These are phyloP conservation scores for Colletotrichum sidae DNA, from an alignment of 2,329 filamentous ascomycete species.

Conservation along the genomic window DNA sequence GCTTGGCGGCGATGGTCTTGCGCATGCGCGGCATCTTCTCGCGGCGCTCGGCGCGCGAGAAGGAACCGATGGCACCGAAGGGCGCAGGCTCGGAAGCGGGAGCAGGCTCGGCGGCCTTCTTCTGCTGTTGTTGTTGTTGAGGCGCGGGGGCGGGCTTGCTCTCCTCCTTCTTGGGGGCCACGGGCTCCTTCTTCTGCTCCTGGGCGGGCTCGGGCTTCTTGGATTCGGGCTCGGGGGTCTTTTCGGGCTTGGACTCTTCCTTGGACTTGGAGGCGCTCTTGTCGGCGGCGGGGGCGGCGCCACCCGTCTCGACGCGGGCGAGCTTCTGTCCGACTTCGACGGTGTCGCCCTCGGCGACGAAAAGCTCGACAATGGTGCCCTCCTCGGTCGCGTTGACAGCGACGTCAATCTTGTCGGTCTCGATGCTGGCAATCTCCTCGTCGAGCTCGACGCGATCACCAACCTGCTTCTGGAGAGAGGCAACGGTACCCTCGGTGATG, in stretches of 20 bases:
- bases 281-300: constrained; percentile 31
- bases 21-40: constrained; percentile 72
- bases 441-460: constrained; percentile 46
- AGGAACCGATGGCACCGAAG: constrained; percentile 23
- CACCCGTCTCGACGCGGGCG: constrained; percentile 44
- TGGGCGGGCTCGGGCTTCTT: constrained; percentile 21
- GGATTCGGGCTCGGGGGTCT: constrained; percentile 21
- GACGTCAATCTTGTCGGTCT: constrained; percentile 49
- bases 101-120: constrained; percentile 21
- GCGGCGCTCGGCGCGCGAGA: constrained; percentile 32
- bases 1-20: constrained; percentile 77
- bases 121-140: constrained; percentile 3
- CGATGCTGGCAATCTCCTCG: constrained; percentile 48
- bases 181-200: constrained; percentile 34
- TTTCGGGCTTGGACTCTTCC: constrained; percentile 39
- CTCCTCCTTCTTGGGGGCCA: constrained; percentile 35
- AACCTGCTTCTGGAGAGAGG: constrained; percentile 43
- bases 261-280: constrained; percentile 30
- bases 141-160: constrained; percentile 23
- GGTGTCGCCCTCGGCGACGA: constrained; percentile 46
- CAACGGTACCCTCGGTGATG: constrained; percentile 46
- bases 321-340: constrained; percentile 48
- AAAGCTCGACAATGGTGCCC: constrained; percentile 44
- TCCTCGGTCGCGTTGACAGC: constrained; percentile 44
- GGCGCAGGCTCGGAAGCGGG: constrained; percentile 9